A percentile compares a stretch with the other conserved stretches of the same genome.
Evolutionary conservation across 306 rosid genomes (phyloP).

Genomic region (Trifolium dubium): DNA sequence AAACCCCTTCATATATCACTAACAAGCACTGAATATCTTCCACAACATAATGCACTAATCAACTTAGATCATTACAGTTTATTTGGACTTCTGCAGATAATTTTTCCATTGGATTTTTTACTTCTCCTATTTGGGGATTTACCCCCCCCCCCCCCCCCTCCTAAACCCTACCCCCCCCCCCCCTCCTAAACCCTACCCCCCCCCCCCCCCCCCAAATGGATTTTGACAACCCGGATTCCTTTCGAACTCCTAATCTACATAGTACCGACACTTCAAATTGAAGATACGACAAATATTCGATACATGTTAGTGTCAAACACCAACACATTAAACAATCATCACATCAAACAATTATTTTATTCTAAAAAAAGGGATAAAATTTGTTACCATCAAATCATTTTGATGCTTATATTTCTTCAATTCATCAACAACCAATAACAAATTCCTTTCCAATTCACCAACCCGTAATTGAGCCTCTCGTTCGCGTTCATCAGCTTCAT

Average conservation of each 20-base stretch:
- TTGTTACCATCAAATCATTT: slow-evolving; percentile 51
- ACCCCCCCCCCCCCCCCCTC: too few species aligned
- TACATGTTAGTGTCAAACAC: background rate
- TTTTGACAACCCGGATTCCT: background rate
- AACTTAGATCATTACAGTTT: background rate
- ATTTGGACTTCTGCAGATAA: background rate
- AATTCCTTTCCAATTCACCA: slow-evolving; percentile 65
- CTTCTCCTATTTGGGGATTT: background rate
- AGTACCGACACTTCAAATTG: background rate
- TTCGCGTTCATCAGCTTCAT: slow-evolving; percentile 91
- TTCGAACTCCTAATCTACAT: background rate
- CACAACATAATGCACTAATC: background rate
- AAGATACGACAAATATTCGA: background rate
- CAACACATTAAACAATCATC: background rate
- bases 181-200: too few species aligned
- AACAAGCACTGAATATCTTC: background rate
- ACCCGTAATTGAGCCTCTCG: slow-evolving; percentile 73
- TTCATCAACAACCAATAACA: slow-evolving; percentile 58
- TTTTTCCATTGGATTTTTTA: background rate
- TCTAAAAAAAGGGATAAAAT: background rate
- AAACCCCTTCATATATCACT: slow-evolving; percentile 1
- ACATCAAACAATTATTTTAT: background rate
- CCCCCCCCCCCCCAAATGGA: too few species aligned
- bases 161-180: too few species aligned
- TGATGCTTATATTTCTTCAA: slow-evolving; percentile 37